Evolutionary conservation across 192 early-diverging fungal genomes (phyloP).

Genomic region (Rhizoclosmatium globosum): DNA sequence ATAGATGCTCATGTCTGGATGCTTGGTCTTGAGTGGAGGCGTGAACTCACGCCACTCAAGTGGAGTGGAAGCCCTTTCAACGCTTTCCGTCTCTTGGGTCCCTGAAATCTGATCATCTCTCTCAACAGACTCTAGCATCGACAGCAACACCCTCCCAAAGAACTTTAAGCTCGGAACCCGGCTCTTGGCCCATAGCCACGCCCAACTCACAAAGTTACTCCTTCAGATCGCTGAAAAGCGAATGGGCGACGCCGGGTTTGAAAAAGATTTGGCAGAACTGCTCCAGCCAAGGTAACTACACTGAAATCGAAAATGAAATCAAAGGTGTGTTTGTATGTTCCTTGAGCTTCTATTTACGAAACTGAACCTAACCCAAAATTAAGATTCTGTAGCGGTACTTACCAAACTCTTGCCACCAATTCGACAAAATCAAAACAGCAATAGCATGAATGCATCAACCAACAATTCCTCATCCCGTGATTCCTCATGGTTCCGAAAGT

Average conservation of each 20-base stretch:
- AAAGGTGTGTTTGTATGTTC: not conserved
- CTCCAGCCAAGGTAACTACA: not conserved
- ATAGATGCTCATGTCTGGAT: no score
- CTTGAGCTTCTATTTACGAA: not conserved
- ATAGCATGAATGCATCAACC: not conserved
- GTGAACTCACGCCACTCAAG: no score
- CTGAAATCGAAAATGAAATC: constrained; percentile 12
- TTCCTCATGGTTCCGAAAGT: constrained; percentile 11
- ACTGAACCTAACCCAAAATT: not conserved
- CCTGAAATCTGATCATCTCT: not conserved
- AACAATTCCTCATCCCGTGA: not conserved
- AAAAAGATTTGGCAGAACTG: not conserved
- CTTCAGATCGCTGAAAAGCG: constrained; percentile 25
- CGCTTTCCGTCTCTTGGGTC: not conserved
- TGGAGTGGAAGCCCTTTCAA: no score
- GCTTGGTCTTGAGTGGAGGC: no score
- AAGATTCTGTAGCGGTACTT: not conserved
- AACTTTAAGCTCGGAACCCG: constrained; percentile 4
- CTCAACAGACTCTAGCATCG: not conserved
- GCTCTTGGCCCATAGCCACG: constrained; percentile 25
- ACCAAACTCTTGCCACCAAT: constrained; percentile 2
- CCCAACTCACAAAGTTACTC: constrained; percentile 19
- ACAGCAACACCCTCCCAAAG: not conserved
- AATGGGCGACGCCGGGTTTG: not conserved
- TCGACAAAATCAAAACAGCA: not conserved